Evolutionary conservation across 106 monocot species (phyloP).

Genomic region (Phalaenopsis equestris): DNA sequence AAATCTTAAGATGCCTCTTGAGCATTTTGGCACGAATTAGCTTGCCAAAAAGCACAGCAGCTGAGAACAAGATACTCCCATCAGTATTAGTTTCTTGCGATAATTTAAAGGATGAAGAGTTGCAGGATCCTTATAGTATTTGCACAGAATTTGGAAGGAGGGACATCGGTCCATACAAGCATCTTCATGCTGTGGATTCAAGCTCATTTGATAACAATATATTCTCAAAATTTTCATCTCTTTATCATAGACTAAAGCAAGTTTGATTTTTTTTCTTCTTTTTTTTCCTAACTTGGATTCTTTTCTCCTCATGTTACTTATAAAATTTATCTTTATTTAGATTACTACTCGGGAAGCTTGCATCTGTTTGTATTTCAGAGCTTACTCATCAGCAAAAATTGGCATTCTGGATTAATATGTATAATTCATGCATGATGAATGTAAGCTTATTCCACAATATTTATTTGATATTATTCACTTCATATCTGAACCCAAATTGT

Average conservation of each 20-base stretch:
- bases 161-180: conserved; percentile 21
- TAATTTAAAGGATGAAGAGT: conserved; percentile 11
- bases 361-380: conserved; percentile 43
- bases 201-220: background rate
- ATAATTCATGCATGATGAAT: conserved; percentile 99
- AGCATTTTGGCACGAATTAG: background rate
- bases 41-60: background rate
- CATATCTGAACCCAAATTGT: no score
- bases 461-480: no score
- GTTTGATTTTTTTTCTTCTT: background rate
- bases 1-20: conserved; percentile 5
- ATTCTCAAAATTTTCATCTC: background rate
- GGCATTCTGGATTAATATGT: conserved; percentile 96
- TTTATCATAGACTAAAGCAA: conserved; percentile 1
- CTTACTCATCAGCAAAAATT: conserved; percentile 80
- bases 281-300: no score
- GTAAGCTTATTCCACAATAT: conserved; percentile 23
- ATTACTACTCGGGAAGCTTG: conserved; percentile 51
- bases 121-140: conserved; percentile 57
- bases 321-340: conserved; percentile 29
- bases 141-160: conserved; percentile 52
- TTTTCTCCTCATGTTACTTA: no score
- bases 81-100: background rate
- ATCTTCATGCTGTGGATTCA: background rate
- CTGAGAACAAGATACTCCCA: background rate